phyloP scores from a whole-genome alignment of 306 rosid genomes.

The Ceratonia siliqua region DNA sequence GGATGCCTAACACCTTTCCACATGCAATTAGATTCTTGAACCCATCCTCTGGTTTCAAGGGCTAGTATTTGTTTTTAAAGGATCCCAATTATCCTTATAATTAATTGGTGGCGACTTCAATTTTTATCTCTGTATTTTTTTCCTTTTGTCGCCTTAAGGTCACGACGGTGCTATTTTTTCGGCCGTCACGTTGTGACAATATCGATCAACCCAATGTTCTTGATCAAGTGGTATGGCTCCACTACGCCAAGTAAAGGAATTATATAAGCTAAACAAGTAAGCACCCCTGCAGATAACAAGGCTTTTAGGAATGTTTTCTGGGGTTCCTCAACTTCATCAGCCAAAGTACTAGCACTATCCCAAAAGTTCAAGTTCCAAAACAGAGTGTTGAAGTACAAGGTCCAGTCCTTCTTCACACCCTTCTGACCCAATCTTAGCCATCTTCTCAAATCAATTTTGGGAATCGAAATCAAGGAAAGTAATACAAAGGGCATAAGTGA shows the following conservation, averaged over 20 bases:
- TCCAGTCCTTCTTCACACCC: constrained; percentile 53
- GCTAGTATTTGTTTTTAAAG: too few species aligned
- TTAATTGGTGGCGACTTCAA: too few species aligned
- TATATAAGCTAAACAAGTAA: constrained; percentile 53
- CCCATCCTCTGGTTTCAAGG: too few species aligned
- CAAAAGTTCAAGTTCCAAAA: constrained; percentile 68
- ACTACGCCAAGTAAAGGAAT: constrained; percentile 50
- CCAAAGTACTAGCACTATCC: constrained; percentile 63
- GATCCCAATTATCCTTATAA: too few species aligned
- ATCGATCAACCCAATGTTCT: constrained; percentile 51
- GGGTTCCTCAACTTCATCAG: constrained; percentile 60
- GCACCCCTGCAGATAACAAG: constrained; percentile 44
- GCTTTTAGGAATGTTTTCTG: constrained; percentile 54
- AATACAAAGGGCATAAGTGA: constrained; percentile 47
- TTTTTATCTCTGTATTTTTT: too few species aligned
- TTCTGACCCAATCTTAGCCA: constrained; percentile 54
- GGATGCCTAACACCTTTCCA: too few species aligned
- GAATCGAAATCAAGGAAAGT: constrained; percentile 47
- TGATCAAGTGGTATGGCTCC: constrained; percentile 54
- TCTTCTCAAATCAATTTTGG: constrained; percentile 47
- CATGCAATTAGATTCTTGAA: too few species aligned
- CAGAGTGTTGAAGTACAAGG: constrained; percentile 54
- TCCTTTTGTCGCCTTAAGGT: too few species aligned
- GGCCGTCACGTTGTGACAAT: too few species aligned
- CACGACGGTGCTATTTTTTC: too few species aligned